A percentile compares a stretch with the other conserved stretches of the same genome.
These are phyloP conservation scores for Nepenthes gracilis DNA, from an alignment of 148 eudicot genomes.

Conservation along the genomic window DNA sequence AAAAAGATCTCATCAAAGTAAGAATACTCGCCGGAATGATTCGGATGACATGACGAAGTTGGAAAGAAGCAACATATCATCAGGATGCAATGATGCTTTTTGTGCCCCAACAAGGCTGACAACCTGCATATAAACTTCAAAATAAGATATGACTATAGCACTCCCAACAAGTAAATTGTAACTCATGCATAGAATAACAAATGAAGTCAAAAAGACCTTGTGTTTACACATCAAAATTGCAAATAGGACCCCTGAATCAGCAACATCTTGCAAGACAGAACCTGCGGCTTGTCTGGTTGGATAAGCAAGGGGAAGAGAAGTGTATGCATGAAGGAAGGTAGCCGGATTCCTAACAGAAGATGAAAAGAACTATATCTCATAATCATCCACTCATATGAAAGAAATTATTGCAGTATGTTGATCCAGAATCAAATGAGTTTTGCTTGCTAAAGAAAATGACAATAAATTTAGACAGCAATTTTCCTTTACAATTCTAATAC, in stretches of 20 bases:
- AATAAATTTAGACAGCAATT: too few relatives aligned
- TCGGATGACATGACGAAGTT: slow-evolving; percentile 92
- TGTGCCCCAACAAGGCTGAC: slow-evolving; percentile 93
- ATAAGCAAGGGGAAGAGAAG: slow-evolving; percentile 95
- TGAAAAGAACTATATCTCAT: not conserved
- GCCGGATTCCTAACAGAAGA: slow-evolving; percentile 68
- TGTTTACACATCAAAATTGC: slow-evolving; percentile 90
- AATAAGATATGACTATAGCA: slow-evolving; percentile 7
- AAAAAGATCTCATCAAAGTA: not conserved
- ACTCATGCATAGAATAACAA: not conserved
- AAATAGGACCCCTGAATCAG: slow-evolving; percentile 93
- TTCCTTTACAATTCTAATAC: too few relatives aligned
- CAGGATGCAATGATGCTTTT: slow-evolving; percentile 93
- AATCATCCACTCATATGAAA: not conserved
- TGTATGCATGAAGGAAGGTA: slow-evolving; percentile 94
- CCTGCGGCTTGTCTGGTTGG: slow-evolving; percentile 92
- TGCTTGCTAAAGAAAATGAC: too few relatives aligned
- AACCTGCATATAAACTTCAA: slow-evolving; percentile 49
- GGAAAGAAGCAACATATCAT: slow-evolving; percentile 89
- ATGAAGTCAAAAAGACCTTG: slow-evolving; percentile 40
- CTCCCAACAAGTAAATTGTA: slow-evolving; percentile 4
- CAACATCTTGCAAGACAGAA: slow-evolving; percentile 86
- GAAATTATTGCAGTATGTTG: not conserved
- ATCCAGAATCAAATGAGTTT: not conserved
- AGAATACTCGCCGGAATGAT: slow-evolving; percentile 65